Base-by-base conservation (phyloP, 345 rosid genomes). In the Geranium brycei region DNA sequence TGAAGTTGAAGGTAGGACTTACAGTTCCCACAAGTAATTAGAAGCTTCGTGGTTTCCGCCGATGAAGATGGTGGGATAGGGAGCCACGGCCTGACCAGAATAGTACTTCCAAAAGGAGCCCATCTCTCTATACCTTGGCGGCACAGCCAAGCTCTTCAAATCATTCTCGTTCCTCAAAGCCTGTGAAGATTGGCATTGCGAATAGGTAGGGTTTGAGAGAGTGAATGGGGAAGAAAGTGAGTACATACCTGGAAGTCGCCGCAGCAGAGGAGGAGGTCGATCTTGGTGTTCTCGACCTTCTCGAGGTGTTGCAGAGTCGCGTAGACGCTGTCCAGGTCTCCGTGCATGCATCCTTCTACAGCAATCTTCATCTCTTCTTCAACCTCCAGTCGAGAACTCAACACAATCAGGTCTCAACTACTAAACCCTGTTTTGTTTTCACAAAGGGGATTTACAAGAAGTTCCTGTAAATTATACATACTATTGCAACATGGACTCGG, bases 1-100 rank as follows among this genome's bases (percentile, higher is more conserved):
- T 23, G 28, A 23, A 23, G 28, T 23, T 23, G 41, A 35, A 35
- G 41, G 7, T 58, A 4, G 4, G 1, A 75, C 96, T 74, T 66
- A 86, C 97, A 90, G 59, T 76, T 93, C 97, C 96, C 96, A 93
- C 71, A 86, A 76, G 80, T 90, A 90, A 69, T 90, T 93, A 6
- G 96, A 93, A 73, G 99, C 99, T 76, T 93, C 99, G 40, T 90
- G 99, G 73, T 93, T 93, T 7, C 99, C 97, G 17, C 96, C 91
- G n/a, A 93, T 88, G 77, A 93, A 93, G 4, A 93, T 81, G 0
- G 99, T 88, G 5, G 97, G 99, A 70, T 90, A 63, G 0, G 95
- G 97, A 35, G 99, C 96, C 18, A 87, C 64, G 71, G 80, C 81
- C 72, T 72, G 81, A 47, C 96, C 96, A 4, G 97, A 85, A 66